These are phyloP conservation scores for Nephelium lappaceum DNA, from an alignment of 345 rosid species.

Conservation along the genomic window DNA sequence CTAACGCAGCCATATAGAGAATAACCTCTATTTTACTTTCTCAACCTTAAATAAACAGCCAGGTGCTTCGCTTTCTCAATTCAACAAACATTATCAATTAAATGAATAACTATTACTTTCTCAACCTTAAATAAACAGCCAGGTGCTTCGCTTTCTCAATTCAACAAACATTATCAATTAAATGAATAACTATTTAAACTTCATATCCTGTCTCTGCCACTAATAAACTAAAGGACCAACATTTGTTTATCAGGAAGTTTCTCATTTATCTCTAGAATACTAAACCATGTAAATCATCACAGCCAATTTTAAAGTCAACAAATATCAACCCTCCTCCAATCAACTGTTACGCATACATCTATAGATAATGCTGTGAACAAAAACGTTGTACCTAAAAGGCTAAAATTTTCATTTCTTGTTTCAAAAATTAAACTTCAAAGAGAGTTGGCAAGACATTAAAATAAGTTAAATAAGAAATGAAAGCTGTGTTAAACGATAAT, in stretches of 20 bases:
- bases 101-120: not conserved
- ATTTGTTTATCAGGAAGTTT: not conserved
- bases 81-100: not conserved
- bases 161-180: not conserved
- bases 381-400: too few relatives aligned
- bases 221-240: not conserved
- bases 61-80: not conserved
- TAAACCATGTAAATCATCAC: not conserved
- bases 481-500: not conserved
- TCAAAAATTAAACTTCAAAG: not conserved
- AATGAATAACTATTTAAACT: not conserved
- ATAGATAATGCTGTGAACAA: not conserved
- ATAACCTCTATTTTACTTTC: not conserved
- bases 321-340: not conserved
- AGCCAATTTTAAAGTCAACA: not conserved
- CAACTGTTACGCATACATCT: not conserved
- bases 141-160: not conserved
- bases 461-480: not conserved
- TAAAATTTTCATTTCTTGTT: not conserved
- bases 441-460: not conserved
- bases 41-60: not conserved
- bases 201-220: not conserved
- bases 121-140: not conserved
- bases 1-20: not conserved
- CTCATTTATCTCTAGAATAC: not conserved